These are phyloP conservation scores for Clarireedia homoeocarpa DNA, from an alignment of 2,329 filamentous ascomycete species.

Conservation along the genomic window DNA sequence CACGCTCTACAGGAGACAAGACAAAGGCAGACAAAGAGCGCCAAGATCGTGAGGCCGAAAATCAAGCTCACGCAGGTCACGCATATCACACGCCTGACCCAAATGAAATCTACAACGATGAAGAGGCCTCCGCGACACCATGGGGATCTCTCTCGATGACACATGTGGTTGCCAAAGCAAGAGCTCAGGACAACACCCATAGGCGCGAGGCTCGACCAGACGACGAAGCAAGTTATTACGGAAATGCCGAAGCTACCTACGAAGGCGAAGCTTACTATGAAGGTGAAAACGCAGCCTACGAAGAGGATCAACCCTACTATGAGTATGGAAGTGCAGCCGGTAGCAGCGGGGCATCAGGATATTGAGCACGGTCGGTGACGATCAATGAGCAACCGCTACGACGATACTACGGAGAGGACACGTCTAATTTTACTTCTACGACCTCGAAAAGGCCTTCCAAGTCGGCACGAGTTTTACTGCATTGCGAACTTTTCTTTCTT, in stretches of 20 bases:
- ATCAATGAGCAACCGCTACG: neutral
- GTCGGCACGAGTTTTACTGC: neutral
- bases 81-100: constrained; percentile 55
- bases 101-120: constrained; percentile 44
- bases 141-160: constrained; percentile 64
- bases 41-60: constrained; percentile 53
- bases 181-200: constrained; percentile 36
- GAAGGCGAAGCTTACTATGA: constrained; percentile 24
- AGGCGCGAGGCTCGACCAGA: constrained; percentile 29
- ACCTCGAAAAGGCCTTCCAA: neutral
- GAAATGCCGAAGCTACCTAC: constrained; percentile 12
- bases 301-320: constrained; percentile 23
- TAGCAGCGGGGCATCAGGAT: constrained; percentile 18
- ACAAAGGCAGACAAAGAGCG: constrained; percentile 59
- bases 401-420: neutral
- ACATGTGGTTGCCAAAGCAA: constrained; percentile 39
- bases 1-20: constrained; percentile 52
- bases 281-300: constrained; percentile 19
- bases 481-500: neutral
- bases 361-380: neutral
- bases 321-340: constrained; percentile 27
- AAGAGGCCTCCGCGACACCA: constrained; percentile 56
- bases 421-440: neutral
- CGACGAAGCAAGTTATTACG: constrained; percentile 20
- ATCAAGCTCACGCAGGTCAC: constrained; percentile 54